Evolutionary conservation across 768 basidiomycete genomes (phyloP).

Genomic region (Tulasnella sp.): DNA sequence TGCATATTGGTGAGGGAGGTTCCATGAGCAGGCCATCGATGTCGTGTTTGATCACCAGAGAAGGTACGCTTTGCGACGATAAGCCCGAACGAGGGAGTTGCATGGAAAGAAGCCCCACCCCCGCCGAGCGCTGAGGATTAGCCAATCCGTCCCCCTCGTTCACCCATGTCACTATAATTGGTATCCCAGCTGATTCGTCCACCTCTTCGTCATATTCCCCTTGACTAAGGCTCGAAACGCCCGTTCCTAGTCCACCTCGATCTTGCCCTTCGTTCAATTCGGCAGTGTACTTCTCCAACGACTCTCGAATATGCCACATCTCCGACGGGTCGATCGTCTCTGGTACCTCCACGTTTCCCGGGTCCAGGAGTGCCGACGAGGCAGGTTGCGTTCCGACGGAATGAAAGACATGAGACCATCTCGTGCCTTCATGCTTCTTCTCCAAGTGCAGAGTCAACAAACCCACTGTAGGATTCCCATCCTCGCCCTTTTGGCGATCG

Average conservation of each 20-base stretch:
- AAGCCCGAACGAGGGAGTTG: constrained; percentile 39
- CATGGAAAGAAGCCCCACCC: constrained; percentile 45
- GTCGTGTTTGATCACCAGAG: constrained; percentile 58
- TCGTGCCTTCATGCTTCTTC: constrained; percentile 70
- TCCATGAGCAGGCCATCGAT: constrained; percentile 62
- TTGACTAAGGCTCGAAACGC: constrained; percentile 69
- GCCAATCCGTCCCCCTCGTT: constrained; percentile 26
- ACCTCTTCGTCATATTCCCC: constrained; percentile 91
- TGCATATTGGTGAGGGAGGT: constrained; percentile 19
- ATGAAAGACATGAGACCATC: constrained; percentile 83
- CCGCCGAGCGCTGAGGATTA: neutral
- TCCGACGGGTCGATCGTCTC: constrained; percentile 86
- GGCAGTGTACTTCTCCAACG: constrained; percentile 77
- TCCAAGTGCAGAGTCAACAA: constrained; percentile 76
- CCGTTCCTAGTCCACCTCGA: constrained; percentile 41
- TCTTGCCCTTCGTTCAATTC: constrained; percentile 50
- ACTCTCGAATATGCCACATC: constrained; percentile 64
- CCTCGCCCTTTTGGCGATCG: constrained; percentile 38
- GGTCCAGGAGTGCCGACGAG: constrained; percentile 23
- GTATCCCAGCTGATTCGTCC: constrained; percentile 60
- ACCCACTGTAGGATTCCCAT: constrained; percentile 29
- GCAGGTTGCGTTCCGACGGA: constrained; percentile 26
- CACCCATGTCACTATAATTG: constrained; percentile 59
- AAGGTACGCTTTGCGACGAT: constrained; percentile 11
- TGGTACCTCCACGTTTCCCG: constrained; percentile 55